Evolutionary conservation across 2,329 filamentous ascomycete genomes (phyloP).

Genomic region (Botrytis pseudocinerea): DNA sequence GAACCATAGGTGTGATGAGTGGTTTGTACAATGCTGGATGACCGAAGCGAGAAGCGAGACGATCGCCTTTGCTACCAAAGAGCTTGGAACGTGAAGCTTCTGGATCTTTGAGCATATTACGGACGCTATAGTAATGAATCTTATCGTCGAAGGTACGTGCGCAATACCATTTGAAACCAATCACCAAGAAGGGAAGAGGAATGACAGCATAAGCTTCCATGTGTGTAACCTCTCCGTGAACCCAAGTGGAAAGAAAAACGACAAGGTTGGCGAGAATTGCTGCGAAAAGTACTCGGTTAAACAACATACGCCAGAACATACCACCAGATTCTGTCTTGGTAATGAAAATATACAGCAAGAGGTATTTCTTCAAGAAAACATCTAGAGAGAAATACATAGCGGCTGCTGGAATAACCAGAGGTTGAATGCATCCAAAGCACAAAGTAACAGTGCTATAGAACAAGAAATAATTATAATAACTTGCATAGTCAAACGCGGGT

Average conservation of each 20-base stretch:
- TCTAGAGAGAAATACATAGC: slow-evolving; percentile 89
- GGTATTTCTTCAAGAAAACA: slow-evolving; percentile 89
- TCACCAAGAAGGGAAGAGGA: slow-evolving; percentile 75
- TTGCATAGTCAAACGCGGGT: slow-evolving; percentile 89
- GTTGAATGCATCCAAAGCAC: slow-evolving; percentile 82
- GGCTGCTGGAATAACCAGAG: slow-evolving; percentile 80
- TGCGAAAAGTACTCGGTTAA: slow-evolving; percentile 89
- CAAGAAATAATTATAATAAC: slow-evolving; percentile 97
- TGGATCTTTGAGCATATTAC: slow-evolving; percentile 52
- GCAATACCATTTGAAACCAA: slow-evolving; percentile 88
- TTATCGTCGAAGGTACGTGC: slow-evolving; percentile 71
- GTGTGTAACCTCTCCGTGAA: slow-evolving; percentile 63
- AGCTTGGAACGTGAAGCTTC: slow-evolving; percentile 50
- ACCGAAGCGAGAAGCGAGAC: slow-evolving; percentile 76
- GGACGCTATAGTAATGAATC: slow-evolving; percentile 77
- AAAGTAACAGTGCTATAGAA: slow-evolving; percentile 91
- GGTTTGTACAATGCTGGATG: slow-evolving; percentile 89
- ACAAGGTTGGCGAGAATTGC: slow-evolving; percentile 76
- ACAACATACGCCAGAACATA: slow-evolving; percentile 85
- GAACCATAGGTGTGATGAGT: slow-evolving; percentile 92
- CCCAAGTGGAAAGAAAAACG: slow-evolving; percentile 73
- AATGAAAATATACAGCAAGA: slow-evolving; percentile 89
- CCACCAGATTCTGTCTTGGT: slow-evolving; percentile 97
- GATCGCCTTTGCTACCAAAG: slow-evolving; percentile 60
- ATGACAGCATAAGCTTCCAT: slow-evolving; percentile 63